Base-by-base conservation (phyloP, 495 filamentous ascomycete genomes). In the Penicillium arizonense region DNA sequence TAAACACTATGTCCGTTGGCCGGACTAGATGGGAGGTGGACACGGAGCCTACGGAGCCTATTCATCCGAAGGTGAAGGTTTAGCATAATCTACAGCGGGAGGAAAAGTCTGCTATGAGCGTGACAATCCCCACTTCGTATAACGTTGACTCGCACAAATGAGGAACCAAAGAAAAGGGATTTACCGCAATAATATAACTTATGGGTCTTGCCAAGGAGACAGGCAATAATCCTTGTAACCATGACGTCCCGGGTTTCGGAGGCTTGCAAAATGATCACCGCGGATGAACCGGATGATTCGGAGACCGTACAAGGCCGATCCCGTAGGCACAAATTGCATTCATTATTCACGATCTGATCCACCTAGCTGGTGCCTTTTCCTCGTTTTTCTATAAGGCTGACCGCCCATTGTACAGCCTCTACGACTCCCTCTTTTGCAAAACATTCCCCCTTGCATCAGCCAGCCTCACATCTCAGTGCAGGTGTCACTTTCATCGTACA, bases 271-370 rank as follows among this genome's bases (percentile, higher is more conserved):
- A 35, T 43, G 47, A 56, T 56, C 47, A 33, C n/a, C 46, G 14
- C 46, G 38, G 38, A 33, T n/a, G n/a, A 43, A 13, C 37, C 59
- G 59, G 59, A 62, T 53, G 38, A 43, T 42, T 53, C 59, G 59
- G 59, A 62, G 52, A 7, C 45, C 56, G 52, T 43, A 42, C 5
- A 35, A 46, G 38, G 33, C 56, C 56, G 56, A 56, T 42, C 48
- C 56, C 44, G 51, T 41, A 20, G 35, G 52, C 34, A 56, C 45
- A 32, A 42, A 32, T 18, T 45, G 50, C 41, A 48, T 38, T 48
- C 41, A 48, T 38, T 48, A 26, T 28, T 51, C 13, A 7, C 14
- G 6, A 14, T 37, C 4, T 7, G 34, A 34, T n/a, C 30, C 41
- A 34, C 41, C 43, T 14, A 26, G 16, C 20, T 26, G 28, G 28